Evolutionary conservation across 78 protist genomes (phyloP).

Genomic region (Dictyostelium firmibasis): DNA sequence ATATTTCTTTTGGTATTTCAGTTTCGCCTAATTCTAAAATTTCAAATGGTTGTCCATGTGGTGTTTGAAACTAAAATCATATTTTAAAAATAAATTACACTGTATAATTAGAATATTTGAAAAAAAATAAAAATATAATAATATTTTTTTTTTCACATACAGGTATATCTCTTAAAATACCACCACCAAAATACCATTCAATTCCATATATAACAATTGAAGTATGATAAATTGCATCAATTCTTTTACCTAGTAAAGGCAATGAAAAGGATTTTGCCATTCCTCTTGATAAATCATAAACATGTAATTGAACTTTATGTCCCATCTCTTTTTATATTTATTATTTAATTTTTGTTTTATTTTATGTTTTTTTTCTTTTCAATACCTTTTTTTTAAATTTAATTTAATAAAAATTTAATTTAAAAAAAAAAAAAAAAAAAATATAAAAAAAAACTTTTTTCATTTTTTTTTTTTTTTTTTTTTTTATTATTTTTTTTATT

Average conservation of each 20-base stretch:
- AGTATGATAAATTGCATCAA: slow-evolving; percentile 60
- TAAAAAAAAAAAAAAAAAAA: no score
- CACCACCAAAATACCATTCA: slow-evolving; percentile 76
- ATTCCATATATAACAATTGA: slow-evolving; percentile 12
- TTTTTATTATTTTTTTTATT: no score
- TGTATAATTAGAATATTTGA: neutral
- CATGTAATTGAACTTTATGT: slow-evolving; percentile 17
- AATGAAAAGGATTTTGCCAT: slow-evolving; percentile 28
- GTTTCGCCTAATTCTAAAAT: slow-evolving; percentile 34
- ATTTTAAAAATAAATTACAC: neutral
- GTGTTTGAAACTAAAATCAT: slow-evolving; percentile 29
- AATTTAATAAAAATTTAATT: no score
- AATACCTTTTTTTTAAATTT: no score
- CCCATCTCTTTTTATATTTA: no score
- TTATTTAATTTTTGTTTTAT: neutral
- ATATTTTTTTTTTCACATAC: neutral
- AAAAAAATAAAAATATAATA: no score
- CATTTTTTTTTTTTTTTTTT: no score
- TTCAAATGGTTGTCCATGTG: slow-evolving; percentile 53
- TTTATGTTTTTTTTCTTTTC: no score
- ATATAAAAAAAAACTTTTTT: no score
- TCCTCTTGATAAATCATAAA: slow-evolving; percentile 71
- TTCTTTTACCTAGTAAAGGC: neutral
- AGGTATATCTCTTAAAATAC: slow-evolving; percentile 22
- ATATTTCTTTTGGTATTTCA: slow-evolving; percentile 33